Conservation (phyloP, 2,329 filamentous ascomycete genomes). For the Hymenoscyphus albidus region DNA sequence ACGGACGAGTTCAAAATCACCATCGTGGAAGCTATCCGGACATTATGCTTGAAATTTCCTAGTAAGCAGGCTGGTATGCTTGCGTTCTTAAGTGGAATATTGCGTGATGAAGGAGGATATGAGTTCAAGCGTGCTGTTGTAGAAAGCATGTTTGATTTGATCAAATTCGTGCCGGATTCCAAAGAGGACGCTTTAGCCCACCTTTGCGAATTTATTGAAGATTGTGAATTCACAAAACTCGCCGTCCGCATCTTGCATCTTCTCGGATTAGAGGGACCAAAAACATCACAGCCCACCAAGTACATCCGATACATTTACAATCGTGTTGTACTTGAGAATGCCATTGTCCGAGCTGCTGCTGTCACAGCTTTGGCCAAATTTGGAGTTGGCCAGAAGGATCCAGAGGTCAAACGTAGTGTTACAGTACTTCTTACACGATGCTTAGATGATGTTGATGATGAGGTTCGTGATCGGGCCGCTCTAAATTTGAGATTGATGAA, state of each 20-base stretch:
- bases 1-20: constrained; percentile 99
- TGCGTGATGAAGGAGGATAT: constrained; percentile 94
- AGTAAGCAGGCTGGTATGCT: constrained; percentile 98
- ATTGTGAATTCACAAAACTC: constrained; percentile 98
- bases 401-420: constrained; percentile 94
- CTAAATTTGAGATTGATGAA: constrained; percentile 89
- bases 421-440: constrained; percentile 88
- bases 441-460: constrained; percentile 94
- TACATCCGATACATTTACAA: constrained; percentile 99
- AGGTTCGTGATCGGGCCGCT: constrained; percentile 92
- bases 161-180: constrained; percentile 94
- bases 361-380: constrained; percentile 97
- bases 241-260: constrained; percentile 93
- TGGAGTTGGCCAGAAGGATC: constrained; percentile 92
- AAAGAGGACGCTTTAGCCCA: constrained; percentile 82
- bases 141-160: constrained; percentile 98
- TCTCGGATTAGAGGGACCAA: constrained; percentile 89
- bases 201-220: constrained; percentile 97
- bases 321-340: constrained; percentile 93
- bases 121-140: constrained; percentile 98
- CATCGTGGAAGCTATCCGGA: constrained; percentile 97
- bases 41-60: constrained; percentile 94
- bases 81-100: constrained; percentile 91
- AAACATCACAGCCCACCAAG: constrained; percentile 93
- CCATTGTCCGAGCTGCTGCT: constrained; percentile 88